phyloP scores from a whole-genome alignment of 768 basidiomycete genomes.

The Mycena vitilis region DNA sequence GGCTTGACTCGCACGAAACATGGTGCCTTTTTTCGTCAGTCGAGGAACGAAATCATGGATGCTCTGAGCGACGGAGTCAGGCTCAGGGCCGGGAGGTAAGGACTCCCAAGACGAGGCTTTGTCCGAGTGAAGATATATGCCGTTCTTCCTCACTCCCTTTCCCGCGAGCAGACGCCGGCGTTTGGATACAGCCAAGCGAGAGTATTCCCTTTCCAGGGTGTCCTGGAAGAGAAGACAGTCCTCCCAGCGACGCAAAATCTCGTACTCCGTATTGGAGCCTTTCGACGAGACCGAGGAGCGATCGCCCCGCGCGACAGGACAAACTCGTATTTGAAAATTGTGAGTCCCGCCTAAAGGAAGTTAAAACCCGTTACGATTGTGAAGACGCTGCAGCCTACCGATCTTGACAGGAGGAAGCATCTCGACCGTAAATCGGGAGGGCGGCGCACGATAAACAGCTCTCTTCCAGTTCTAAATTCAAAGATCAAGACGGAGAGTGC shows the following conservation, averaged over 20 bases:
- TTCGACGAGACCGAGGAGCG: slow-evolving; percentile 53
- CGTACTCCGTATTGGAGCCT: slow-evolving; percentile 63
- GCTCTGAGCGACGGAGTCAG: slow-evolving; percentile 75
- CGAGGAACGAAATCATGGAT: slow-evolving; percentile 75
- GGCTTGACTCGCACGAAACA: slow-evolving; percentile 79
- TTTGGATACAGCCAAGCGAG: slow-evolving; percentile 72
- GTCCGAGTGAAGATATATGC: slow-evolving; percentile 72
- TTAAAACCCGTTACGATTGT: neutral
- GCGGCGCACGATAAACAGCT: slow-evolving; percentile 70
- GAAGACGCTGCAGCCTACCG: slow-evolving; percentile 48
- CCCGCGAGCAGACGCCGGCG: slow-evolving; percentile 74
- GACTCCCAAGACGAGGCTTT: slow-evolving; percentile 88
- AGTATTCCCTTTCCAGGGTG: slow-evolving; percentile 73
- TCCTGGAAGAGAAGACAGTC: slow-evolving; percentile 86
- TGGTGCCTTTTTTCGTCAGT: slow-evolving; percentile 75
- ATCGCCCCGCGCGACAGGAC: slow-evolving; percentile 53
- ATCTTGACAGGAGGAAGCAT: slow-evolving; percentile 69
- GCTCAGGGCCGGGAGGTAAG: slow-evolving; percentile 85
- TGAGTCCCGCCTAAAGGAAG: slow-evolving; percentile 59
- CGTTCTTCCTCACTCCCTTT: slow-evolving; percentile 80
- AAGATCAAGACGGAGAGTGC: neutral
- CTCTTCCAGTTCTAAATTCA: slow-evolving; percentile 65
- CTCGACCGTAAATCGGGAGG: slow-evolving; percentile 68
- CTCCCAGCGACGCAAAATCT: slow-evolving; percentile 85
- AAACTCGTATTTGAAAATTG: slow-evolving; percentile 73